These are phyloP conservation scores for Penicillium expansum DNA, from an alignment of 2,329 filamentous ascomycete species.

Conservation along the genomic window DNA sequence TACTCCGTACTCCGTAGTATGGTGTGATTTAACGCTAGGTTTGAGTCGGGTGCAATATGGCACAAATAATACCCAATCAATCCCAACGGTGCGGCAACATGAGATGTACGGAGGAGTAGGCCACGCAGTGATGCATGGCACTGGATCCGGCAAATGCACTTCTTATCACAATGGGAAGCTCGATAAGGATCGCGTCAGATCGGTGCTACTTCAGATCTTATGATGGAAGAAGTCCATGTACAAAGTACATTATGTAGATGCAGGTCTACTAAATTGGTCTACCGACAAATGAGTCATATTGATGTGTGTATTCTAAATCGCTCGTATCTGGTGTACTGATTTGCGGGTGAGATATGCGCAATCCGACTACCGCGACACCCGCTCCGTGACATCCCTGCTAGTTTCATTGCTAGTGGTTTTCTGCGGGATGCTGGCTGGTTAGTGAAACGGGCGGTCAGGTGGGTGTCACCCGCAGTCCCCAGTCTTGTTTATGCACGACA, in stretches of 20 bases:
- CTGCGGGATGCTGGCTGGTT: not conserved
- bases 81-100: not conserved
- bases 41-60: not conserved
- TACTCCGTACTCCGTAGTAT: not conserved
- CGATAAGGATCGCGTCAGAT: conserved; percentile 14
- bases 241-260: not conserved
- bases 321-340: not conserved
- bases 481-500: conserved; percentile 22
- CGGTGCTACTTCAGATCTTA: conserved; percentile 4
- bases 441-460: no score
- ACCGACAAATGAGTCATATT: not conserved
- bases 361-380: conserved; percentile 9
- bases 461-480: conserved; percentile 10
- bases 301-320: not conserved
- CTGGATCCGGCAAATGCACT: not conserved
- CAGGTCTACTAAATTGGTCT: not conserved
- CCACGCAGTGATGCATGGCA: not conserved
- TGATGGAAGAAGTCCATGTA: not conserved
- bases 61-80: not conserved
- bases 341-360: not conserved
- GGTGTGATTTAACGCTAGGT: not conserved
- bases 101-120: no score
- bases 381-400: conserved; percentile 4
- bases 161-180: conserved; percentile 4
- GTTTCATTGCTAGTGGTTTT: not conserved